A percentile compares a stretch with the other conserved stretches of the same genome.
phyloP scores from a whole-genome alignment of 2,329 filamentous ascomycete species.

The Colletotrichum sansevieriae region DNA sequence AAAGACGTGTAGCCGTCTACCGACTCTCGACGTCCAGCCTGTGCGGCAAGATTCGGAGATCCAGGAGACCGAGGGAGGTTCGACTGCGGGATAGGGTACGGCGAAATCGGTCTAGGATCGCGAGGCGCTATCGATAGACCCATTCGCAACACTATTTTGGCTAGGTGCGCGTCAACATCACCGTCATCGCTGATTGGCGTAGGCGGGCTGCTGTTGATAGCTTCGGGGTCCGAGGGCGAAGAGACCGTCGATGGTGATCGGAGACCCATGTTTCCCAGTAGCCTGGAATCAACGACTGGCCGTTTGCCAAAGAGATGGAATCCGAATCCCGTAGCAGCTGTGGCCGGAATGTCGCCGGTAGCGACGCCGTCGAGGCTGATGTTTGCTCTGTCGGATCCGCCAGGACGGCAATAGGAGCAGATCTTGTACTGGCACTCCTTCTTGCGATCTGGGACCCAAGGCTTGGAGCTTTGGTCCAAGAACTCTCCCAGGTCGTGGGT shows the following conservation, averaged over 20 bases:
- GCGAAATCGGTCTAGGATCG: not conserved
- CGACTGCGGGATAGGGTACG: not conserved
- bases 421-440: conserved; percentile 65
- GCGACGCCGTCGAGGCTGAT: conserved; percentile 64
- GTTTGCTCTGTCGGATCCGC: conserved; percentile 58
- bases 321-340: conserved; percentile 64
- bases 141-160: conserved; percentile 6
- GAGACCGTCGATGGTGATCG: conserved; percentile 19
- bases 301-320: conserved; percentile 60
- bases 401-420: conserved; percentile 64
- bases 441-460: conserved; percentile 54
- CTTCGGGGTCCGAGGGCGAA: not conserved
- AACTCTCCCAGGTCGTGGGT: conserved; percentile 17
- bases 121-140: not conserved
- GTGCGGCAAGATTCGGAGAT: conserved; percentile 8
- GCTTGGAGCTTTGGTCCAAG: conserved; percentile 41
- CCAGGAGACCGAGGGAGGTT: conserved; percentile 38
- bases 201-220: not conserved
- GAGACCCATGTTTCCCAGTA: conserved; percentile 47
- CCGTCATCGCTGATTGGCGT: not conserved
- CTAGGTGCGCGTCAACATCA: not conserved
- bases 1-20: conserved; percentile 17
- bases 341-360: conserved; percentile 63
- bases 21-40: conserved; percentile 2
- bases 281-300: conserved; percentile 57